Conservation (phyloP, 257 asterid species). For the Striga asiatica region DNA sequence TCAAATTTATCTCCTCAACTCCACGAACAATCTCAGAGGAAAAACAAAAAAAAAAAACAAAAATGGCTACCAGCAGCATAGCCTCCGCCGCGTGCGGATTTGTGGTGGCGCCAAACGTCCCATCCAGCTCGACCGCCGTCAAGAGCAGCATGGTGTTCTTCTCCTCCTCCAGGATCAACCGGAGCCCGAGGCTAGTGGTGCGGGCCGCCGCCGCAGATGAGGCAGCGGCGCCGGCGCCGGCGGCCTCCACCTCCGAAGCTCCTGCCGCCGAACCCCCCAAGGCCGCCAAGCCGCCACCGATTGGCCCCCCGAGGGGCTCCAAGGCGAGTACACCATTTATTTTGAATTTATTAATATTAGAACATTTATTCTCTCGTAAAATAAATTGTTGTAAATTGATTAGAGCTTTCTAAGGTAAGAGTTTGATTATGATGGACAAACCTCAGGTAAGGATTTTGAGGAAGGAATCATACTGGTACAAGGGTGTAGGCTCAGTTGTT, state of each 20-base stretch:
- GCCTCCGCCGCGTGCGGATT: background rate
- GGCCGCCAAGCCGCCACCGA: slow-evolving; percentile 73
- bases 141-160: background rate
- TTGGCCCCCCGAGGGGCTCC: slow-evolving; percentile 84
- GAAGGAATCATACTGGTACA: slow-evolving; percentile 91
- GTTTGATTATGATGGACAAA: background rate
- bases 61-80: background rate
- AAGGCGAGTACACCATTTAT: slow-evolving; percentile 28
- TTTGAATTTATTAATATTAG: too few relatives aligned
- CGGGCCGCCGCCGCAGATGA: slow-evolving; percentile 9
- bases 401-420: background rate
- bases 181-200: background rate
- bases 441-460: slow-evolving; percentile 77
- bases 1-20: background rate
- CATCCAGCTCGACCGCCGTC: background rate
- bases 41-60: background rate
- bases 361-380: background rate
- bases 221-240: slow-evolving; percentile 19
- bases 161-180: slow-evolving; percentile 15
- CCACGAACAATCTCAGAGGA: background rate
- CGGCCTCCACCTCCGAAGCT: slow-evolving; percentile 17
- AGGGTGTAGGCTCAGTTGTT: slow-evolving; percentile 83
- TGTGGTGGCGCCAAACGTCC: background rate
- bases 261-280: slow-evolving; percentile 35
- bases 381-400: background rate